A percentile compares a stretch with the other conserved stretches of the same genome.
Conservation (phyloP, 179 eudicot species). For the Silene coronaria region DNA sequence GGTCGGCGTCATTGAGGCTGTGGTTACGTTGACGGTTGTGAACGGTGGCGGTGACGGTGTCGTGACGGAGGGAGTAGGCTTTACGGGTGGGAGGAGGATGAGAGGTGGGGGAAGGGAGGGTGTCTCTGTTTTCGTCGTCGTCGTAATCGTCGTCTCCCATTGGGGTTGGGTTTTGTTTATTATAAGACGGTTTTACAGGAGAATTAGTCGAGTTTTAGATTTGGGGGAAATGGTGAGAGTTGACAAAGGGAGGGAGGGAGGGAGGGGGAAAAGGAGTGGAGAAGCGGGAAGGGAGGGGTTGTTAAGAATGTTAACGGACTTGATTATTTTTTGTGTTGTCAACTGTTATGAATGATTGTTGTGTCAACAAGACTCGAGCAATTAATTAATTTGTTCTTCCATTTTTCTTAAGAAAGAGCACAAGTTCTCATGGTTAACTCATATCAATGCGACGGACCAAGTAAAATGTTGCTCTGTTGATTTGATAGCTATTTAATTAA, state of each 20-base stretch:
- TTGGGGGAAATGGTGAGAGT: background rate
- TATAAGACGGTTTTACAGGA: background rate
- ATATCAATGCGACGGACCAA: no score
- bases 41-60: slow-evolving; percentile 29
- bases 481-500: no score
- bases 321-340: slow-evolving; percentile 26
- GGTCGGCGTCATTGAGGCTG: slow-evolving; percentile 29
- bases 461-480: no score
- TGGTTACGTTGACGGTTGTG: slow-evolving; percentile 32
- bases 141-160: slow-evolving; percentile 40
- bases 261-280: slow-evolving; percentile 19
- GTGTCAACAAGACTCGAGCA: no score
- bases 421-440: no score
- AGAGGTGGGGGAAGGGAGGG: slow-evolving; percentile 4
- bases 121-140: slow-evolving; percentile 28
- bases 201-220: slow-evolving; percentile 1
- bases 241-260: background rate
- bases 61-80: slow-evolving; percentile 35
- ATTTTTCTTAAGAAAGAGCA: no score
- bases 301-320: slow-evolving; percentile 24
- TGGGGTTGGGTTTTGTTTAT: background rate
- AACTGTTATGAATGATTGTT: background rate
- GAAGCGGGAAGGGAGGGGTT: slow-evolving; percentile 33
- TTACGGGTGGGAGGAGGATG: slow-evolving; percentile 35
- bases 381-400: no score